A percentile compares a stretch with the other conserved stretches of the same genome.
Conservation (phyloP, 306 rosid genomes). For the Cicer pinnatifidum region DNA sequence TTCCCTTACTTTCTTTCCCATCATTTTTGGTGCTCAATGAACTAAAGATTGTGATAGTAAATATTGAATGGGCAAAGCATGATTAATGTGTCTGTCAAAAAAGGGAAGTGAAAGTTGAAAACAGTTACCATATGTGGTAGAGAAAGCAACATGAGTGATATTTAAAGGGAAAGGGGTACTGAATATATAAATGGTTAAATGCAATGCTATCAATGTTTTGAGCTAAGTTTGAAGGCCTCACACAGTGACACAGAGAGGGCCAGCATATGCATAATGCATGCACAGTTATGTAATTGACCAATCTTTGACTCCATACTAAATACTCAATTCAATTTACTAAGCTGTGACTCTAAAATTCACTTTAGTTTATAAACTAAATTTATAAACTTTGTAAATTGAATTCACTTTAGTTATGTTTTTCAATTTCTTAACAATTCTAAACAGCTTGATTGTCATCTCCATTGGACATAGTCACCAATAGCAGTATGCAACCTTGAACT, state of each 20-base stretch:
- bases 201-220: conserved; percentile 47
- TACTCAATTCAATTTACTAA: conserved; percentile 24
- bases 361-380: no score
- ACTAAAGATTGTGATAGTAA: not conserved
- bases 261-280: conserved; percentile 45
- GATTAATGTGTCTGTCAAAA: conserved; percentile 37
- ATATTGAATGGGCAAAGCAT: conserved; percentile 35
- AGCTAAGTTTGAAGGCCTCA: conserved; percentile 31
- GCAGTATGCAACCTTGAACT: conserved; percentile 85
- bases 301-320: conserved; percentile 48
- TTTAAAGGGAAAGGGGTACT: conserved; percentile 17
- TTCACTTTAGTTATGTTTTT: no score
- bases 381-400: no score
- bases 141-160: conserved; percentile 51
- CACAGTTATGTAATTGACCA: conserved; percentile 56
- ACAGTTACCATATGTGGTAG: conserved; percentile 48
- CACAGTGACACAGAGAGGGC: conserved; percentile 44
- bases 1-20: no score
- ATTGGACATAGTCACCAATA: conserved; percentile 80
- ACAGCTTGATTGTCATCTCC: conserved; percentile 77
- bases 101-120: conserved; percentile 38
- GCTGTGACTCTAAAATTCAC: not conserved
- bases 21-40: no score
- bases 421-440: no score
- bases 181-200: no score